Evolutionary conservation across 768 basidiomycete genomes (phyloP), one percentile per base, ranked within the genome.

Genomic region (Polyporus arcularius): DNA sequence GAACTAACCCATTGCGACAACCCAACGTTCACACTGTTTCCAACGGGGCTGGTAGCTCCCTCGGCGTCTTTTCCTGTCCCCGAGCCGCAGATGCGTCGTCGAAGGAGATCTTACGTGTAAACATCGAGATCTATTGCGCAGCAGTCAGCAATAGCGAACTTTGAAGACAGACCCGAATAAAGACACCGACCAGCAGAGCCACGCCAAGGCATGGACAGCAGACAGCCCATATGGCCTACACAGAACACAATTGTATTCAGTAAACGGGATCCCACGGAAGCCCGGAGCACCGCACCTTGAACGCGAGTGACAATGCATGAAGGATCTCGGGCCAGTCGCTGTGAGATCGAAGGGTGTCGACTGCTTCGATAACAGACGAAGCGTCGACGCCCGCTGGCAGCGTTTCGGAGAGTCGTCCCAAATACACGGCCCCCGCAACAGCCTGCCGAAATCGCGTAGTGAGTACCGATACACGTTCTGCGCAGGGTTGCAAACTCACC

Each of bases 341-440:
- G 45, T 73, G 58, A 53, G 87, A 80, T 56, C 80, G 68, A 51
- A 89, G 76, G 32, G 68, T 74, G 62, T 74, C 76, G 60, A 85
- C 74, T 40, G 71, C 77, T 66, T 76, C 80, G 71, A 86, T 85
- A 58, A 88, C 78, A 4, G 83, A 75, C 16, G 78, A 75, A 47
- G 73, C 71, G 47, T 77, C 69, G 26, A 82, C 72, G 61, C 75
- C 77, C 28, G 78, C 57, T 18, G 88, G 88, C 65, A 90, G 72
- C 56, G 76, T 76, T 40, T 70, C 71, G 43, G 78, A 72, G 6
- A 86, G 71, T 53, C 80, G 77, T 45, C 78, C 82, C 69, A 87
- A 80, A 72, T 90, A 92, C 60, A 90, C 78, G 43, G 90, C 84
- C 16, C 91, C 90, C 55, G 92, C 86, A 31, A 90, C 79, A 49